Evolutionary conservation across 2,329 filamentous ascomycete species (phyloP).

Genomic region (Grosmannia clavigera): DNA sequence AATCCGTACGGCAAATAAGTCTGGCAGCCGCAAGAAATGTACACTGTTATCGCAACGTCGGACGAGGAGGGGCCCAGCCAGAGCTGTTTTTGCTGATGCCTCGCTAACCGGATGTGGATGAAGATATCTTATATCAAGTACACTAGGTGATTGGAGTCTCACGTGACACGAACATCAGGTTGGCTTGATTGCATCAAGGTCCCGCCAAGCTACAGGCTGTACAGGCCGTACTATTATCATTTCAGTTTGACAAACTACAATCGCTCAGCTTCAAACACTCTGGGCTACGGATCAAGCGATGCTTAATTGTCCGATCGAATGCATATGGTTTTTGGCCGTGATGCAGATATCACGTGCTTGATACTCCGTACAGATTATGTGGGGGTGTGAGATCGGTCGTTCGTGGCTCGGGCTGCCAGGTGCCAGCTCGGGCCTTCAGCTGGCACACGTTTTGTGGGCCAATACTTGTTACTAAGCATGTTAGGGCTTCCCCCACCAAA

Average conservation of each 20-base stretch:
- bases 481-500: slow-evolving; percentile 14
- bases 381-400: too few species aligned
- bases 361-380: too few species aligned
- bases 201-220: too few species aligned
- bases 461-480: slow-evolving; percentile 5
- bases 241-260: not conserved
- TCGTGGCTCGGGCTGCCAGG: not conserved
- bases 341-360: too few species aligned
- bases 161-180: not conserved
- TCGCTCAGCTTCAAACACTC: not conserved
- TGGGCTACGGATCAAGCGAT: too few species aligned
- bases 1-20: too few species aligned
- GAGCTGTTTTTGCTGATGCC: not conserved
- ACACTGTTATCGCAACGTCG: not conserved
- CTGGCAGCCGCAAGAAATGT: not conserved
- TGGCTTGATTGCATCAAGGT: not conserved
- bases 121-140: not conserved
- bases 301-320: too few species aligned
- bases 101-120: not conserved
- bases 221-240: not conserved
- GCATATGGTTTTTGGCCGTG: too few species aligned
- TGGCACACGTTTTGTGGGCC: not conserved
- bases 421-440: not conserved
- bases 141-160: not conserved
- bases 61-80: not conserved